These are phyloP conservation scores for Trametes cubensis DNA, from an alignment of 768 basidiomycete genomes.

Conservation along the genomic window DNA sequence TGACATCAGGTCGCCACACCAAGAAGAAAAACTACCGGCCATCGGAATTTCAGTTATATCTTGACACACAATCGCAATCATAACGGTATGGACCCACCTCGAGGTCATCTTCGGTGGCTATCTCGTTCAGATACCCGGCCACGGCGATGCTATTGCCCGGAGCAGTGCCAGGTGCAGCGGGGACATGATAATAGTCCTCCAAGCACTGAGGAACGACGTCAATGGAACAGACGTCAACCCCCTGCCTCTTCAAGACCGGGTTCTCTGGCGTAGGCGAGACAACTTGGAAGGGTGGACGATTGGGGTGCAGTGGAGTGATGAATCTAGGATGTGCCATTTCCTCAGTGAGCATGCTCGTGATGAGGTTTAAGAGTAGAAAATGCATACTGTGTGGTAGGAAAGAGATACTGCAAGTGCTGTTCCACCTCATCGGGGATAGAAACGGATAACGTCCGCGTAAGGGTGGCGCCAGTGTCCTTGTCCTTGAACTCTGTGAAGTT, in stretches of 20 bases:
- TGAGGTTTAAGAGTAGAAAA: neutral
- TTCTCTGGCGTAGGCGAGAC: neutral
- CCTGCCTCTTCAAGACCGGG: slow-evolving; percentile 16
- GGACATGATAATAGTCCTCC: slow-evolving; percentile 39
- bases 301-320: neutral
- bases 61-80: neutral
- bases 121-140: slow-evolving; percentile 36
- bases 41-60: slow-evolving; percentile 36
- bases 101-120: slow-evolving; percentile 34
- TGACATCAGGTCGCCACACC: slow-evolving; percentile 28
- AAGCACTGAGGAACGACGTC: slow-evolving; percentile 28
- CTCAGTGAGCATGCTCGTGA: too few relatives aligned
- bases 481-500: slow-evolving; percentile 21
- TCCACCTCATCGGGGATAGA: slow-evolving; percentile 38
- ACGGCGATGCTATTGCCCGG: slow-evolving; percentile 34
- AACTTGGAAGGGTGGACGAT: neutral
- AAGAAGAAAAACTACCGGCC: slow-evolving; percentile 34
- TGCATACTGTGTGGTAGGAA: slow-evolving; percentile 35
- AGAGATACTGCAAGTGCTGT: slow-evolving; percentile 35
- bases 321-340: neutral
- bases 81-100: slow-evolving; percentile 16
- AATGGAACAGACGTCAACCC: neutral
- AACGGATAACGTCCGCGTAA: slow-evolving; percentile 40
- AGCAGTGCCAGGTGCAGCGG: slow-evolving; percentile 35
- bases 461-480: slow-evolving; percentile 29